Evolutionary conservation across 2,329 filamentous ascomycete species (phyloP), one percentile per base, ranked within the genome.

Genomic region (Colletotrichum tabaci): DNA sequence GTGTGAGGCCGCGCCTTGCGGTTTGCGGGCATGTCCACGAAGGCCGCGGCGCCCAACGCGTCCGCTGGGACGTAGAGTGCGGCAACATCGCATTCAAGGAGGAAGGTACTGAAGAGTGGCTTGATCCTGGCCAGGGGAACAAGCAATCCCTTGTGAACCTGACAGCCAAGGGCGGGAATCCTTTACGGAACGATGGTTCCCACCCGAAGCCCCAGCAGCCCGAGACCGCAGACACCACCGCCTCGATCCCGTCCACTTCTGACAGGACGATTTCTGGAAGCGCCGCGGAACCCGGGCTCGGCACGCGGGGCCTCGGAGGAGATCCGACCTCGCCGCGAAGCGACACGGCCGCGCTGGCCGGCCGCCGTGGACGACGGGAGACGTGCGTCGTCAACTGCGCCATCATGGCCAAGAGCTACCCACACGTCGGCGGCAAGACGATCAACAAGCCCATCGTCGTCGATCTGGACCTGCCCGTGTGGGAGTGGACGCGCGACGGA

Each of bases 371-470:
- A 56, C 85, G 89, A 75, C 84, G 79, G 71, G 92, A 96, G 83
- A 96, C 93, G 1, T 95, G 91, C 78, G 84, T 97, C 64, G 88
- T 96, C 75, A 97, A 97, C 82, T 93, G 93, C 38, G 91, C 94
- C 23, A 91, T 95, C 73, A 88, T 93, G 86, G 90, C 90, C 53
- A 90, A 86, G 26, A 91, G 88, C 72, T 91, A 89, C 81, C 91
- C 91, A 61, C 90, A 92, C 74, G 76, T 76, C 1, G 87, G 85
- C 2, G 89, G 89, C 18, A 93, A 91, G 79, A 86, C 82, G 73
- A 90, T 93, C 81, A 91, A 95, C 80, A 93, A 95, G 78, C 92
- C 94, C 23, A 92, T 97, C 75, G 91, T 97, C n/a, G 90, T 97
- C 15, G 94, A 97, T 78, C 77, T 97, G 40, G 90, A 95, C 74